Evolutionary conservation across 192 early-diverging fungal genomes (phyloP).

Genomic region (Ambispora gerdemannii): DNA sequence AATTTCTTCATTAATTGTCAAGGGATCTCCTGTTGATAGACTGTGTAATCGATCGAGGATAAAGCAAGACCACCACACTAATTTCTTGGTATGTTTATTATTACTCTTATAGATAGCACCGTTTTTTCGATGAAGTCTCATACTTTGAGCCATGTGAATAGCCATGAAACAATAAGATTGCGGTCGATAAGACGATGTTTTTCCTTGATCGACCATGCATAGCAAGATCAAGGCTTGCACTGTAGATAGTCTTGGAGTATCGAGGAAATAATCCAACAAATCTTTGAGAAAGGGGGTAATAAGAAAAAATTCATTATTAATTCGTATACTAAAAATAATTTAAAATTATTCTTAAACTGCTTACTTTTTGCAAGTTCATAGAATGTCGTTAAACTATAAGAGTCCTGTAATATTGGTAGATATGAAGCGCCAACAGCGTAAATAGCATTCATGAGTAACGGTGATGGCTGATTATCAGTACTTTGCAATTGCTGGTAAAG

Average conservation of each 20-base stretch:
- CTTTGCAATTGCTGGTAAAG: slow-evolving; percentile 29
- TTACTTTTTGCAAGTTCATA: slow-evolving; percentile 29
- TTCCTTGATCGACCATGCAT: slow-evolving; percentile 42
- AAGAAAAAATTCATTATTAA: slow-evolving; percentile 16
- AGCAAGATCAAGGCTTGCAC: slow-evolving; percentile 42
- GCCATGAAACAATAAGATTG: slow-evolving; percentile 45
- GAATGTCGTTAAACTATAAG: slow-evolving; percentile 14
- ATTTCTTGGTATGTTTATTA: slow-evolving; percentile 27
- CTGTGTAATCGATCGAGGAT: slow-evolving; percentile 29
- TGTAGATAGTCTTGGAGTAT: slow-evolving; percentile 42
- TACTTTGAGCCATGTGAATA: slow-evolving; percentile 45
- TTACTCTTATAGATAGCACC: slow-evolving; percentile 1
- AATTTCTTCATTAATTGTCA: slow-evolving; percentile 40
- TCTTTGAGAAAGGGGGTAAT: too few relatives aligned
- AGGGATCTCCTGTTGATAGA: slow-evolving; percentile 47
- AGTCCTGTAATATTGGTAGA: slow-evolving; percentile 22
- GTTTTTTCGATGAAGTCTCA: slow-evolving; percentile 38
- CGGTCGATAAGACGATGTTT: slow-evolving; percentile 36
- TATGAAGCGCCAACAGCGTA: slow-evolving; percentile 37
- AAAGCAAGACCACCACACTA: slow-evolving; percentile 28
- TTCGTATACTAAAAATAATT: background rate
- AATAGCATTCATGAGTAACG: slow-evolving; percentile 41
- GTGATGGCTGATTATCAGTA: slow-evolving; percentile 31
- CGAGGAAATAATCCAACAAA: slow-evolving; percentile 41
- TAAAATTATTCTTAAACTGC: background rate